Base-by-base conservation (phyloP, 306 rosid genomes). In the Hippophae gyantsensis region DNA sequence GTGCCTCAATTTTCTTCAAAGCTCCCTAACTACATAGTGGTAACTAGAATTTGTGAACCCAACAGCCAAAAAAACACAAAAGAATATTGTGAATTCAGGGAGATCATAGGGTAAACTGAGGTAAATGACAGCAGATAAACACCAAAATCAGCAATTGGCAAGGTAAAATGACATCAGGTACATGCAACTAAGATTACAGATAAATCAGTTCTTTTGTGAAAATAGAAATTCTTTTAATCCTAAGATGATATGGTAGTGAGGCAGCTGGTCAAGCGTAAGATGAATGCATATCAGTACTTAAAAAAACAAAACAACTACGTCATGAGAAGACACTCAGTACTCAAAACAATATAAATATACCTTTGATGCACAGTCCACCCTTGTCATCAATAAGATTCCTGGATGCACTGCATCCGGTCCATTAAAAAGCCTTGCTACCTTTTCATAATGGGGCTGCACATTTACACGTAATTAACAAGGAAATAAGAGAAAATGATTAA, bases 351-450 rank as follows among this genome's bases (percentile, higher is more conserved):
- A 54, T 62, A 54, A 50, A 71, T 77, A 88, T 32, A 32, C 99
- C 95, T 88, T 85, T 10, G 65, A 59, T 42, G 93, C 99, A 74
- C 99, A 92, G 62, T 92, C 99, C n/a, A 92, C 95, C 72, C 99
- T 82, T 42, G 95, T 70, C 99, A 92, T 80, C 69, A 92, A 59
- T 59, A 92, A 32, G 32, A 82, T 79, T 72, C 99, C 99, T 0
- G 99, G 99, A 76, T 92, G 89, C 62, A 86, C 96, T 52, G 96
- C 96, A 67, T 78, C 79, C 9, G 93, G 90, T 68, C 99, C 99
- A 75, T 88, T 92, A 71, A 92, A 92, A 75, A 92, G 87, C 87
- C 86, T 85, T 1, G 99, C 99, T 40, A 92, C 96, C 78, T 77
- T 92, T 75, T 92, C 99, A 45, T 85, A 92, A 32, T 92, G 95